Evolutionary conservation across 2,329 filamentous ascomycete genomes (phyloP), one percentile per base, ranked within the genome.

Genomic region (Aspergillus ibericus): DNA sequence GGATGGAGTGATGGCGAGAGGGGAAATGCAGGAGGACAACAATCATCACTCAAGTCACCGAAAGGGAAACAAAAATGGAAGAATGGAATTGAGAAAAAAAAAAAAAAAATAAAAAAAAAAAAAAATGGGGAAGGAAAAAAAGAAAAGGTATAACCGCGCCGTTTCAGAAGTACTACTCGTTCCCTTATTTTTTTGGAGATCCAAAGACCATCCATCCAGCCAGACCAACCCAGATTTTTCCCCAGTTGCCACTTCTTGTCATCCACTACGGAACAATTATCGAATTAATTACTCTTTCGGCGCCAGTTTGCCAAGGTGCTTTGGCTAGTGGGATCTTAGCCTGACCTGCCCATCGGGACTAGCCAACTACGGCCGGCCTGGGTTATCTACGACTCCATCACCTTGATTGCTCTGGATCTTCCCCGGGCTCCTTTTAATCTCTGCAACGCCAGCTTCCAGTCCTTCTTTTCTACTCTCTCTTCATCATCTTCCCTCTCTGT

Each of bases 351-450:
- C 44, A 48, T 48, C 44, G 44, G 27, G n/a, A 12, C 44, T 48
- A 29, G 4, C 25, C 25, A 16, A n/a, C 16, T 25, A 16, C n/a
- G 44, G 27, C 16, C 32, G 13, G 40, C 18, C 50, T 48, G 53
- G 38, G 29, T 55, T 55, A 47, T 55, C 53, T 47, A 55, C 53
- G 44, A 44, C 53, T 22, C 44, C 42, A 48, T 48, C 44, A 48
- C 25, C 25, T 27, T 48, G 44, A 48, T 29, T 16, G 25, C 27
- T 48, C 22, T 53, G 66, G 66, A 66, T 66, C 64, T 59, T 3
- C 29, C 44, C 62, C 67, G 61, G 62, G 67, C 56, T 61, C 56
- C 58, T 59, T 66, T 60, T 64, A 56, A 64, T 63, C 59, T 49
- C 46, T 55, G 32, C 56, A 55, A 61, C 55, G 58, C 60, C 47